A percentile compares a stretch with the other conserved stretches of the same genome.
phyloP scores from a whole-genome alignment of 179 eudicot species.

The Camellia oleifera region DNA sequence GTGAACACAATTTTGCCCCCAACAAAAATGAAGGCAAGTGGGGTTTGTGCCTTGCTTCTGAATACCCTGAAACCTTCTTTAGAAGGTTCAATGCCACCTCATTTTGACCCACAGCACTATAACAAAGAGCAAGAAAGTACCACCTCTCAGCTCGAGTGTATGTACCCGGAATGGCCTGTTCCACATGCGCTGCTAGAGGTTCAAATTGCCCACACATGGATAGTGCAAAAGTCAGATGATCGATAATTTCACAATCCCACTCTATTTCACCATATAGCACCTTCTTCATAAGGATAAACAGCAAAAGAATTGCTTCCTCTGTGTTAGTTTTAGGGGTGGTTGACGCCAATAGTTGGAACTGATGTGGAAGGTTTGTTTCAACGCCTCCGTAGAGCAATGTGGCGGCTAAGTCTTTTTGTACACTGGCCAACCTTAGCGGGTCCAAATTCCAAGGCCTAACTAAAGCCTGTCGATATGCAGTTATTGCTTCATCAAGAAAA shows the following conservation, averaged over 20 bases:
- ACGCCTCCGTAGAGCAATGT: constrained; percentile 73
- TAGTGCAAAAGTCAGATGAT: constrained; percentile 77
- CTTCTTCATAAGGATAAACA: constrained; percentile 63
- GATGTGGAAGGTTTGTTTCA: constrained; percentile 61
- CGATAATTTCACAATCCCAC: constrained; percentile 71
- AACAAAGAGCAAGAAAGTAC: constrained; percentile 89
- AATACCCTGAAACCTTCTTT: constrained; percentile 42
- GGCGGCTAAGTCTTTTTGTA: constrained; percentile 73
- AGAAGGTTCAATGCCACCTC: constrained; percentile 58
- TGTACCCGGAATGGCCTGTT: constrained; percentile 70
- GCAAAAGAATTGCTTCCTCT: constrained; percentile 81
- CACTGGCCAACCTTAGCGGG: constrained; percentile 51
- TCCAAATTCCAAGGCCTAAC: constrained; percentile 77
- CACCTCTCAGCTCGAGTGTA: constrained; percentile 73
- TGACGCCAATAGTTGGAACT: constrained; percentile 43
- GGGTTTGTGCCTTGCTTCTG: constrained; percentile 37
- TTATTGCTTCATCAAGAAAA: constrained; percentile 63
- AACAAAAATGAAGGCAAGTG: constrained; percentile 63
- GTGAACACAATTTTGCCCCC: constrained; percentile 82
- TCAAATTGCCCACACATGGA: constrained; percentile 65
- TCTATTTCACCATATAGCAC: constrained; percentile 50
- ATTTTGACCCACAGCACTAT: constrained; percentile 71
- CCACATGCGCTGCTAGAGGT: constrained; percentile 63
- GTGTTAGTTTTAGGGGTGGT: constrained; percentile 46
- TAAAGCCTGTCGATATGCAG: constrained; percentile 69